Base-by-base conservation (phyloP, 1,139 yeast genomes). In the Debaryomyces sp. region DNA sequence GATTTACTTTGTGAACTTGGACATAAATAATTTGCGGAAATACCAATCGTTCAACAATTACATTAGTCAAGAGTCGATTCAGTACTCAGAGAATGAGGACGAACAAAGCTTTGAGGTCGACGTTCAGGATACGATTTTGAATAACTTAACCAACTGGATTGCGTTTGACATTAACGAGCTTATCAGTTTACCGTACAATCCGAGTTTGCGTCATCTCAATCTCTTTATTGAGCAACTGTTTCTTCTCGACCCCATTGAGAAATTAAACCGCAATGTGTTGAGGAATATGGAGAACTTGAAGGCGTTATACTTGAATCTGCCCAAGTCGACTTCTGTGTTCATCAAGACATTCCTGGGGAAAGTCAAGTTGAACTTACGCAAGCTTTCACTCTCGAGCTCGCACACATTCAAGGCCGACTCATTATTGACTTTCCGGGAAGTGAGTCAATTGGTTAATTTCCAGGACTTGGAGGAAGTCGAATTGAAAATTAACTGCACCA, bases 111-210 rank as follows among this genome's bases (percentile, higher is more conserved):
- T 38, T 7, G 46, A 43, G 15, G 42, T 46, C 26, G 38, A 35
- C 12, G 45, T 38, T 5, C 39, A 47, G 34, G 54, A 47, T 45
- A 41, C 23, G 30, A 60, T 59, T 43, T 53, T 62, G 13, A 56
- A 51, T 39, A 59, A 60, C 41, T 55, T 64, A 42, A 52, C 45
- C 22, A 64, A 63, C 52, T 63, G 70, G 68, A 54, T 58, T 29
- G 54, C 63, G 2, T 56, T 60, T 36, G 61, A 60, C 45, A 52
- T 58, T 30, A 46, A 54, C 21, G 69, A 65, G 45, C 54, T 64
- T 40, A 34, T 48, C n/a, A 50, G 52, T 26, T 43, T 63, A 32
- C 68, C 68, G 3, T 50, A 40, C 37, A 62, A 64, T 41, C 47
- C 42, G 22, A 54, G 58, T 36, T 54, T 65, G 33, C 43, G 50